Evolutionary conservation across 176 grass and related monocot genomes (phyloP), one percentile per base, ranked within the genome.

Genomic region (Zea mays): DNA sequence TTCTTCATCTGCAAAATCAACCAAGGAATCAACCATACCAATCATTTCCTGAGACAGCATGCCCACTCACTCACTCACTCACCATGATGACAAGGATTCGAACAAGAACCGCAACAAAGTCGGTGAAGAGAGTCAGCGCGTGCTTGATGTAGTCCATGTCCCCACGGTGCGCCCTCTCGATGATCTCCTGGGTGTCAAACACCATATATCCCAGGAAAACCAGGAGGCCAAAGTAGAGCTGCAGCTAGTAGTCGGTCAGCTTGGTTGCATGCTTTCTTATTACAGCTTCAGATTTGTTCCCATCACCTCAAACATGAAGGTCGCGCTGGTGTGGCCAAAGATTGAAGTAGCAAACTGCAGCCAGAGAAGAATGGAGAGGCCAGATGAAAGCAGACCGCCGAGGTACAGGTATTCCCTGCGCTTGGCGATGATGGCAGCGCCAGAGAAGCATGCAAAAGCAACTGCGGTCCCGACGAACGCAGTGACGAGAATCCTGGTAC

Each of bases 131-230:
- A 3, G 88, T 88, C 5, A 93, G 80, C 0, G 88, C 88, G 71
- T 93, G 88, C 71, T 88, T 90, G 77, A 93, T 74, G 49, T 93
- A 93, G 68, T 93, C 91, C 64, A 72, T 46, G 41, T 93, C 91
- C 17, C 85, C 88, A 49, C 36, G 15, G 54, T 90, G 85, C 0
- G 88, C 88, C 65, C 79, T 90, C 71, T 90, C 91, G 15, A 90
- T 90, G 34, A 90, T 93, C 84, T 93, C 88, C 80, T 93, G 91
- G 16, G 91, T 93, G 79, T 93, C 91, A 69, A 84, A 81, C 50
- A 93, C 84, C 67, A 90, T 86, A 67, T 93, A 90, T 27, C 85
- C 91, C 12, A 93, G 77, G 50, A 93, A 93, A 44, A 90, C 35
- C 79, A 93, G 57, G 52, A 93, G 69, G 61, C 91, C 91, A 55